Evolutionary conservation across 768 basidiomycete genomes (phyloP).

Genomic region (Russula brevipes): DNA sequence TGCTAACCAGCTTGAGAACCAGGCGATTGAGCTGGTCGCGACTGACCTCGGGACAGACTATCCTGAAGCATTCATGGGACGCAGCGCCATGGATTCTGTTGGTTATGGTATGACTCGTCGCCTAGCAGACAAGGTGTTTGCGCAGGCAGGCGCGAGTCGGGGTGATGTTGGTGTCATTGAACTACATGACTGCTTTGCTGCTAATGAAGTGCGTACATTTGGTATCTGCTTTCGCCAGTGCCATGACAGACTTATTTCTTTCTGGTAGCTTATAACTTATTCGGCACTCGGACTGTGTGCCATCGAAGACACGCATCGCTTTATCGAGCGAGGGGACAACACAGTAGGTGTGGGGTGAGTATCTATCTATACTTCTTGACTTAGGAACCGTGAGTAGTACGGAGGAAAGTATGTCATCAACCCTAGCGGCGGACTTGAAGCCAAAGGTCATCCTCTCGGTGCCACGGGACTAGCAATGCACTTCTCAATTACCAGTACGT

Average conservation of each 20-base stretch:
- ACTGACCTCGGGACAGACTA: slow-evolving; percentile 63
- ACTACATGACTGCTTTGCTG: slow-evolving; percentile 81
- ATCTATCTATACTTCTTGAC: background rate
- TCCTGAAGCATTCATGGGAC: slow-evolving; percentile 56
- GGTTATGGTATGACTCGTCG: slow-evolving; percentile 72
- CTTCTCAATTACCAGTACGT: slow-evolving; percentile 74
- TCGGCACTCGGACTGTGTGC: slow-evolving; percentile 71
- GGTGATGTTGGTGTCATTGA: slow-evolving; percentile 81
- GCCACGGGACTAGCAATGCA: slow-evolving; percentile 85
- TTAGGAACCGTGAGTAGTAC: slow-evolving; percentile 44
- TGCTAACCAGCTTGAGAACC: slow-evolving; percentile 67
- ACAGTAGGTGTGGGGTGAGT: slow-evolving; percentile 45
- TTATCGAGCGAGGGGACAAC: slow-evolving; percentile 73
- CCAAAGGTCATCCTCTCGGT: slow-evolving; percentile 84
- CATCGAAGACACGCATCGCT: slow-evolving; percentile 59
- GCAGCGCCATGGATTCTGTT: slow-evolving; percentile 74
- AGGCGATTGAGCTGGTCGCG: slow-evolving; percentile 78
- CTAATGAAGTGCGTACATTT: slow-evolving; percentile 56
- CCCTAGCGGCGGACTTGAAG: slow-evolving; percentile 79
- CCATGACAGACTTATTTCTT: background rate
- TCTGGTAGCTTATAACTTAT: slow-evolving; percentile 66
- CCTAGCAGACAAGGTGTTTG: slow-evolving; percentile 64
- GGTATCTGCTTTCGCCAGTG: background rate
- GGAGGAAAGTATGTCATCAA: slow-evolving; percentile 84
- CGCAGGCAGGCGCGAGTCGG: slow-evolving; percentile 59